Evolutionary conservation across 306 rosid species (phyloP).

Genomic region (Quercus berberidifolia): DNA sequence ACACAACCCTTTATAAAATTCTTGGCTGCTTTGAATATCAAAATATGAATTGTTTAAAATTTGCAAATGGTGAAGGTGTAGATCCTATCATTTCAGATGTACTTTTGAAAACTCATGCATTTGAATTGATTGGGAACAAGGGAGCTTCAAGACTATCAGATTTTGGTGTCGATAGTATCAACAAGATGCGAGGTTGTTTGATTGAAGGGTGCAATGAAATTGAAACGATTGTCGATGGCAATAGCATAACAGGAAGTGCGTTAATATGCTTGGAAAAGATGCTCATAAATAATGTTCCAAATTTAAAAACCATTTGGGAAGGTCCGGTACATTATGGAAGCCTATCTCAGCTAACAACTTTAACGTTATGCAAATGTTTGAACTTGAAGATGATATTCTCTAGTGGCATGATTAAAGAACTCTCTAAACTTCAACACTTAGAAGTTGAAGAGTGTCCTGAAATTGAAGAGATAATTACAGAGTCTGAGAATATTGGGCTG

Average conservation of each 20-base stretch:
- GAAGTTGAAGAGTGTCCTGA: slow-evolving; percentile 14
- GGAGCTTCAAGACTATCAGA: slow-evolving; percentile 1
- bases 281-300: slow-evolving; percentile 15
- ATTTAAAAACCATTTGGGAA: slow-evolving; percentile 1
- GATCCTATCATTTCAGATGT: background rate
- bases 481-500: background rate
- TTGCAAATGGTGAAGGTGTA: slow-evolving; percentile 8
- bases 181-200: slow-evolving; percentile 15
- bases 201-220: slow-evolving; percentile 10
- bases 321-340: slow-evolving; percentile 6
- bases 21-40: slow-evolving; percentile 24
- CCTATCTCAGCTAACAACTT: slow-evolving; percentile 13
- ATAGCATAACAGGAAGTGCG: background rate
- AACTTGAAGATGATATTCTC: slow-evolving; percentile 6
- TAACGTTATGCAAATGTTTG: slow-evolving; percentile 22
- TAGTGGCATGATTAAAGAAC: background rate
- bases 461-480: slow-evolving; percentile 13
- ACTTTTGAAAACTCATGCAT: slow-evolving; percentile 20
- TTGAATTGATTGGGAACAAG: slow-evolving; percentile 21
- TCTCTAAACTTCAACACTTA: too few species aligned
- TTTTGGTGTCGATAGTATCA: background rate
- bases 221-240: background rate
- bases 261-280: slow-evolving; percentile 26
- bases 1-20: slow-evolving; percentile 11
- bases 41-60: slow-evolving; percentile 17